Evolutionary conservation across 192 early-diverging fungal species (phyloP).

Genomic region (Obelidium mucronatum): DNA sequence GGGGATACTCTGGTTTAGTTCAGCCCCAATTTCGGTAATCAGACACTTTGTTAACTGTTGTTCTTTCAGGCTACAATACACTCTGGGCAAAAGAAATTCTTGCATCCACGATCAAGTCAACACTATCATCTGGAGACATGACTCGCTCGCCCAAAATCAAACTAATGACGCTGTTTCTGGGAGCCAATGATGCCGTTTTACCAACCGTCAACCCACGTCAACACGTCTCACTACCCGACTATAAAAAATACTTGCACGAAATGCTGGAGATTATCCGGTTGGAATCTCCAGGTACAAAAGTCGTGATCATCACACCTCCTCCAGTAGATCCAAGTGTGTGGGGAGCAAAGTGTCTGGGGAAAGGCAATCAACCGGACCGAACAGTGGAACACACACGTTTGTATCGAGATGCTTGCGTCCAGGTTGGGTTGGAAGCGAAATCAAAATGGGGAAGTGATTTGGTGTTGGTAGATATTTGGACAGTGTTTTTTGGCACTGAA

Average conservation of each 20-base stretch:
- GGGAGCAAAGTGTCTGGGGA: constrained; percentile 13
- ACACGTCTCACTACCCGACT: constrained; percentile 68
- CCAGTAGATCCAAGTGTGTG: constrained; percentile 62
- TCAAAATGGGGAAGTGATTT: constrained; percentile 23
- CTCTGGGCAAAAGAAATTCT: constrained; percentile 62
- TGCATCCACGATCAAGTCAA: constrained; percentile 58
- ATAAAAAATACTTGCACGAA: constrained; percentile 61
- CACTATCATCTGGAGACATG: neutral
- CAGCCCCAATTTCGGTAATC: neutral
- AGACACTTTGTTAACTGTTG: neutral
- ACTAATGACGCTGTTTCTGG: constrained; percentile 77
- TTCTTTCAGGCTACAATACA: constrained; percentile 70
- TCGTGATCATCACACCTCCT: constrained; percentile 78
- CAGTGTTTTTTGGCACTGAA: constrained; percentile 22
- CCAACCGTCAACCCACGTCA: constrained; percentile 52
- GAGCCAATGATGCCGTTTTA: constrained; percentile 81
- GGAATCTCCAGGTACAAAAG: constrained; percentile 65
- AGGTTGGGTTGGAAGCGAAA: constrained; percentile 29
- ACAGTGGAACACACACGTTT: constrained; percentile 12
- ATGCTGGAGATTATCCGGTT: constrained; percentile 64
- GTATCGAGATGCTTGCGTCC: constrained; percentile 44
- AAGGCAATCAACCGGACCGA: constrained; percentile 37
- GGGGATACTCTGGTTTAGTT: constrained; percentile 76
- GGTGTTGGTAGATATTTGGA: constrained; percentile 41
- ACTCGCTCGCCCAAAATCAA: constrained; percentile 33